Base-by-base conservation (phyloP, 306 rosid genomes). In the Vachellia collinsii region DNA sequence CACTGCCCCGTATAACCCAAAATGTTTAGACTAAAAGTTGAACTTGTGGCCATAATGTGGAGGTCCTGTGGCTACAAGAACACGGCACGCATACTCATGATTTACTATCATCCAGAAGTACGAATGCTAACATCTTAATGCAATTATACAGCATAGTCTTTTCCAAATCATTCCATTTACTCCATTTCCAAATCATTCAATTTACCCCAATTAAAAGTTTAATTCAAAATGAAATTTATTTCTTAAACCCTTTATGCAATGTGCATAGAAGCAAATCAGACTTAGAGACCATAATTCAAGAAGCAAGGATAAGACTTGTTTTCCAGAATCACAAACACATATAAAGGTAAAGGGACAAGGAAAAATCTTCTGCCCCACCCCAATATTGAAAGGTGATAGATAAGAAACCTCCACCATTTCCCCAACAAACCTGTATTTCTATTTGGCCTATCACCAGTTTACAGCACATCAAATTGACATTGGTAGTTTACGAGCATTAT, bases 181-280 rank as follows among this genome's bases (percentile, higher is more conserved):
- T n/a, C n/a, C n/a, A n/a, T n/a, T n/a, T n/a, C n/a, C n/a, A 70
- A 20, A 43, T 68, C 74, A 20, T n/a, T 69, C 54, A 43, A 43
- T 20, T 43, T 11, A 69, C 9, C 11, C 3, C 53, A 69, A 68
- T 41, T 11, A 5, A 10, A 23, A 47, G 13, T 14, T 36, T 25
- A 5, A 34, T 29, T 34, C 25, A 72, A 48, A 47, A 72, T 50
- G 43, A 46, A 29, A 50, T 29, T 47, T 34, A 22, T 14, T 50
- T 29, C 23, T 34, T 7, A 13, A 29, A 48, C 51, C 62, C 62
- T 20, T 50, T 14, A 29, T 34, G 44, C 41, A 17, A 50, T 9
- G 43, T 29, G 19, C 44, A 72, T 29, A 8, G 10, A 72, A 47
- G 29, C 62, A 29, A 48, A 19, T 37, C 14, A 72, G 44, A 34